Evolutionary conservation across 139 green algal genomes (phyloP).

Genomic region (Microglena sp.): DNA sequence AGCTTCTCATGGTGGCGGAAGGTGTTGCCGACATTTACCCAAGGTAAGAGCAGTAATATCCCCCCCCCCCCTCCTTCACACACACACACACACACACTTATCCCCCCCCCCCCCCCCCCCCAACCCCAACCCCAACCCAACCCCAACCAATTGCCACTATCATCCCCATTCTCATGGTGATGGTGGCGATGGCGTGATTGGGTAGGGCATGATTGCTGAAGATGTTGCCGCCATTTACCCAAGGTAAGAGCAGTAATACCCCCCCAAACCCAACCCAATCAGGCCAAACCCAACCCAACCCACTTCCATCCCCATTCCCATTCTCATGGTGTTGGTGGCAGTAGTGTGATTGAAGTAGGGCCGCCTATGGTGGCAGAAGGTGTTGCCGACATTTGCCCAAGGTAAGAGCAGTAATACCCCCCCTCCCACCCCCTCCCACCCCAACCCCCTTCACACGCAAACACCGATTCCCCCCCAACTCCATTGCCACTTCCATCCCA

Average conservation of each 20-base stretch:
- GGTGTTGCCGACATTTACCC: conserved; percentile 74
- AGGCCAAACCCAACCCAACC: too few species aligned
- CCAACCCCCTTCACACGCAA: too few species aligned
- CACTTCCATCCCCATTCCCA: background rate
- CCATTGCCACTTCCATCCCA: background rate
- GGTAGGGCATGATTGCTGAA: conserved; percentile 74
- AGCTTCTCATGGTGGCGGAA: conserved; percentile 80
- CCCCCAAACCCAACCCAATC: too few species aligned
- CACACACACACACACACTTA: too few species aligned
- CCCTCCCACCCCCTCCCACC: too few species aligned
- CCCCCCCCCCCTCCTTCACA: too few species aligned
- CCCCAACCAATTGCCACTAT: too few species aligned
- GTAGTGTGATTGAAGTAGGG: conserved; percentile 1
- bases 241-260: conserved; percentile 15
- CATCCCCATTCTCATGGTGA: background rate
- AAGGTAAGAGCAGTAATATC: conserved; percentile 14
- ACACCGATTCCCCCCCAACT: too few species aligned
- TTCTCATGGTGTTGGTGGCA: background rate
- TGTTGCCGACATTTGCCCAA: conserved; percentile 69
- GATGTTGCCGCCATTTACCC: conserved; percentile 74
- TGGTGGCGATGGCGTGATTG: background rate
- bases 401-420: conserved; percentile 13
- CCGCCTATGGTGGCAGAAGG: conserved; percentile 79
- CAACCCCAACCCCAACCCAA: too few species aligned
- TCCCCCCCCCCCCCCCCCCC: too few species aligned